Base-by-base conservation (phyloP, 148 eudicot genomes). In the Silene conica region DNA sequence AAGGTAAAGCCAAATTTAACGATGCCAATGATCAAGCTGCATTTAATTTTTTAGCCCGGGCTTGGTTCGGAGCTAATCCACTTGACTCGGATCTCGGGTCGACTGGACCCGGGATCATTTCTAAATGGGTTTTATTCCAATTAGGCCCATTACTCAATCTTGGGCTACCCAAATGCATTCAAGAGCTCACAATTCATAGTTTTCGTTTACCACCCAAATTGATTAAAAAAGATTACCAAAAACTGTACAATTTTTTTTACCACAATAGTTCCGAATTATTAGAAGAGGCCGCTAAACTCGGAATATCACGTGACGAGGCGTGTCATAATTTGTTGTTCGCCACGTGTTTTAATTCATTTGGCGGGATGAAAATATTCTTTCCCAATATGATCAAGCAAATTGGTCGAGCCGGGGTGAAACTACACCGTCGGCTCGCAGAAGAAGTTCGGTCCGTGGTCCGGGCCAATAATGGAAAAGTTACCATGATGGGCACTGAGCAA, bases 291-390 rank as follows among this genome's bases (percentile, higher is more conserved):
- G 88, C 84, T 5, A 71, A 52, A 6, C 23, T 92, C 3, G 97
- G 90, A 0, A 72, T 95, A 38, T 85, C 92, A 0, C 80, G 86
- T 6, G 98, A 95, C 6, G 98, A 95, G 48, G 96, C 98, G 0
- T 85, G 90, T 45, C 98, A 95, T 41, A 95, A 95, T 31, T 55
- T 95, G 0, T 7, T 95, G 0, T 95, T 88, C 82, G 77, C 98
- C 23, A 92, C 97, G 3, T 95, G 98, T 75, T 95, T 95, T 77
- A 95, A 95, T 26, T 78, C 96, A 0, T 95, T 90, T 60, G 98
- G 98, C 0, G 98, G 98, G 2, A 90, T 95, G 89, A 95, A 85
- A 59, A 71, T 92, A 3, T 78, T 92, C 18, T 92, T 95, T 77
- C 93, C 98, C 0, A 90, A 86, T 72, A 82, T 90, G 84, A 25